Conservation (phyloP, 139 green algal genomes). For the Desmodesmus armatus region DNA sequence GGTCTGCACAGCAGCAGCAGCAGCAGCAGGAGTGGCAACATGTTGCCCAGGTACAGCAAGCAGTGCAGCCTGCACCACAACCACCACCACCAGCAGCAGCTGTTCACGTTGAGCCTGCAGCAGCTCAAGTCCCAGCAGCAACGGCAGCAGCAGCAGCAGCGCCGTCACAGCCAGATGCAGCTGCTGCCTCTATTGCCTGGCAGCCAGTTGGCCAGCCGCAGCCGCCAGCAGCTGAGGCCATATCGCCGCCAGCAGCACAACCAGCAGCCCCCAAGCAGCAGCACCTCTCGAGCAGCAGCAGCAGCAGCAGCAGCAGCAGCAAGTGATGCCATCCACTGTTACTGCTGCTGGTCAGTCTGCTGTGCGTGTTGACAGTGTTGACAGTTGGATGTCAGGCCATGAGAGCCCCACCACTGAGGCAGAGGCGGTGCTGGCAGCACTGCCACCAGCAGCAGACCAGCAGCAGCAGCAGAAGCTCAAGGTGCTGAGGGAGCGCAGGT, state of each 20-base stretch:
- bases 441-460: not conserved
- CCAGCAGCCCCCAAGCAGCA: not conserved
- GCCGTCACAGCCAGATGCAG: conserved; percentile 6
- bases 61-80: not conserved
- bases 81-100: not conserved
- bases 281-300: not conserved
- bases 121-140: not conserved
- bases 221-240: not conserved
- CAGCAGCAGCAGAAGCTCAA: conserved; percentile 30
- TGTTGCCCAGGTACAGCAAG: conserved; percentile 15
- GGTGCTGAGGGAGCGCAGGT: conserved; percentile 57
- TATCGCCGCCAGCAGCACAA: not conserved
- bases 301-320: not conserved
- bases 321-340: not conserved
- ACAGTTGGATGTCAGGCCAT: conserved; percentile 30
- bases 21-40: no score
- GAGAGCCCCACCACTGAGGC: conserved; percentile 21
- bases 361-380: not conserved
- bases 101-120: not conserved
- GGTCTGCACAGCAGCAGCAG: conserved; percentile 11
- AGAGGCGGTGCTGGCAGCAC: not conserved
- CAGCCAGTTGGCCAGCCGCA: not conserved
- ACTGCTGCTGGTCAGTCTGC: not conserved
- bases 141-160: not conserved
- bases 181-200: not conserved